Percentiles rank a stretch among this genome's conserved stretches.
These are phyloP conservation scores for Talaromyces proteolyticus DNA, from an alignment of 495 filamentous ascomycete species.

Conservation along the genomic window DNA sequence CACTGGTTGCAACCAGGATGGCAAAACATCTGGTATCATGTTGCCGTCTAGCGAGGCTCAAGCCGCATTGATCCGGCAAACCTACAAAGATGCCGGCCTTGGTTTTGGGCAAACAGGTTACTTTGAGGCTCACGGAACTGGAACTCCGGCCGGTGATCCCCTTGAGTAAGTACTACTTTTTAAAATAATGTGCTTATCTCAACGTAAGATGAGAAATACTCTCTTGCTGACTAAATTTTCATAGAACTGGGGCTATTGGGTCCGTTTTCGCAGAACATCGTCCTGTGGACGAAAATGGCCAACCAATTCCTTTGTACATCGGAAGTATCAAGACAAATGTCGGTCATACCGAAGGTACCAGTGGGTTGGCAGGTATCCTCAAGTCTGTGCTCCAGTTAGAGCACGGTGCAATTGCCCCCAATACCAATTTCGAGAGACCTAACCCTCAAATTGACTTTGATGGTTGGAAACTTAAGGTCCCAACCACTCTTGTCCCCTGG, in stretches of 20 bases:
- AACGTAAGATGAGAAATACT: too few relatives aligned
- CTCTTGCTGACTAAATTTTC: too few relatives aligned
- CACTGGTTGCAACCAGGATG: slow-evolving; percentile 40
- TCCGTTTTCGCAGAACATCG: slow-evolving; percentile 19
- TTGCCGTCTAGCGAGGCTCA: slow-evolving; percentile 18
- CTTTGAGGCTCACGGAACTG: slow-evolving; percentile 39
- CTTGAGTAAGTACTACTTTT: too few relatives aligned
- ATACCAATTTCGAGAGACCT: slow-evolving; percentile 10
- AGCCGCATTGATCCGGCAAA: slow-evolving; percentile 13
- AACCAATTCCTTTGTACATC: slow-evolving; percentile 8
- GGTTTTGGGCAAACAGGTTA: slow-evolving; percentile 12
- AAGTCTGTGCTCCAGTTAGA: slow-evolving; percentile 21
- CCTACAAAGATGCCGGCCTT: slow-evolving; percentile 21
- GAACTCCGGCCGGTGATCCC: slow-evolving; percentile 9
- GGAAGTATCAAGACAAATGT: slow-evolving; percentile 35
- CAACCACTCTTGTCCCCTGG: slow-evolving; percentile 10
- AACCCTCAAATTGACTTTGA: slow-evolving; percentile 19
- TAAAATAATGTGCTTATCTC: too few relatives aligned
- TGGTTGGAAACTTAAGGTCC: slow-evolving; percentile 14
- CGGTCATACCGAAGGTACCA: slow-evolving; percentile 23
- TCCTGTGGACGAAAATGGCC: background rate
- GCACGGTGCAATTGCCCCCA: slow-evolving; percentile 14
- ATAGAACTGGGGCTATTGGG: slow-evolving; percentile 3
- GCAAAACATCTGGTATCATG: slow-evolving; percentile 18
- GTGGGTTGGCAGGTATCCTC: slow-evolving; percentile 16